These are phyloP conservation scores for Lotus japonicus DNA, from an alignment of 306 rosid genomes.

Conservation along the genomic window DNA sequence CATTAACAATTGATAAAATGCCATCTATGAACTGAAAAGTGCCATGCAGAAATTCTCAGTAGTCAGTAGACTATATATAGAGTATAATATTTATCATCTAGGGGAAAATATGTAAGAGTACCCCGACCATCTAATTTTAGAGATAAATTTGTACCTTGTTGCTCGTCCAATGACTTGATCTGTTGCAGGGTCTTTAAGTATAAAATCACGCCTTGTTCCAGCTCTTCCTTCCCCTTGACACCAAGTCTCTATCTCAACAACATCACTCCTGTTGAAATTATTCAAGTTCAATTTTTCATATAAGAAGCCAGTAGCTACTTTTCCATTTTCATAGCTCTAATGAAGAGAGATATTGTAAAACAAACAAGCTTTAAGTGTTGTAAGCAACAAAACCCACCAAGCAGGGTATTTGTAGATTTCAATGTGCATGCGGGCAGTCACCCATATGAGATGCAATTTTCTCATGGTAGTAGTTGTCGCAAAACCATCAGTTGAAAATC, in stretches of 20 bases:
- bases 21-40: not conserved
- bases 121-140: not conserved
- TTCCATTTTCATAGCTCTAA: no score
- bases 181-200: slow-evolving; percentile 64
- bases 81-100: not conserved
- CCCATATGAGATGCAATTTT: slow-evolving; percentile 93
- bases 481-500: slow-evolving; percentile 90
- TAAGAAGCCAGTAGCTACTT: not conserved
- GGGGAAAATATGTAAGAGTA: not conserved
- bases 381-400: slow-evolving; percentile 49
- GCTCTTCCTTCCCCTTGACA: slow-evolving; percentile 91
- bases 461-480: slow-evolving; percentile 95
- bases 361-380: not conserved
- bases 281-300: slow-evolving; percentile 11
- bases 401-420: slow-evolving; percentile 96
- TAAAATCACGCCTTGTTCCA: slow-evolving; percentile 95
- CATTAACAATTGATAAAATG: not conserved
- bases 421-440: slow-evolving; percentile 97
- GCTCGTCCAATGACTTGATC: slow-evolving; percentile 90
- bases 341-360: not conserved
- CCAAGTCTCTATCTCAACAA: slow-evolving; percentile 95
- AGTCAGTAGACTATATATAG: not conserved
- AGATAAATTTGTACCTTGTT: slow-evolving; percentile 50
- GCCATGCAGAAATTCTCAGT: not conserved
- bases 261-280: slow-evolving; percentile 71